These are phyloP conservation scores for Somion occarium DNA, from an alignment of 1,284 basidiomycete species.

Conservation along the genomic window DNA sequence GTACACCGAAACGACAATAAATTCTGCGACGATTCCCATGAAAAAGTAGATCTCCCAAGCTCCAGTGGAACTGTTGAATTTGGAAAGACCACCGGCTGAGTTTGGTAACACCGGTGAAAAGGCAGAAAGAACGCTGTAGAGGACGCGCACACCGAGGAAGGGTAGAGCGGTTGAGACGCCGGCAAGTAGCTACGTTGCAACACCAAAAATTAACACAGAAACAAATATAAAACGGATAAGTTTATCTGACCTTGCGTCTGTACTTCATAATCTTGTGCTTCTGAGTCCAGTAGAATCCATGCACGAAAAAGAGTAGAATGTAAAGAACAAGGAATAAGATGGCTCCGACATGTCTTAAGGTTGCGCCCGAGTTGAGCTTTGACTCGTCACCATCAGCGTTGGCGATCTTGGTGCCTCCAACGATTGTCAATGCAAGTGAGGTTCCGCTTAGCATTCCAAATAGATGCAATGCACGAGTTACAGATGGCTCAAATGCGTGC, in stretches of 20 bases:
- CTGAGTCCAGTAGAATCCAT: slow-evolving; percentile 45
- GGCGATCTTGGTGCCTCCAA: slow-evolving; percentile 32
- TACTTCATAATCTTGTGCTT: slow-evolving; percentile 42
- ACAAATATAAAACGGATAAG: not conserved
- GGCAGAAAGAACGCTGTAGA: slow-evolving; percentile 48
- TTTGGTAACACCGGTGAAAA: slow-evolving; percentile 25
- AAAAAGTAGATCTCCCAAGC: slow-evolving; percentile 50
- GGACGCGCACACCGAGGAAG: slow-evolving; percentile 51
- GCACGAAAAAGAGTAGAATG: slow-evolving; percentile 36
- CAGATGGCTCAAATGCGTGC: slow-evolving; percentile 13
- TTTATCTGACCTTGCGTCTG: slow-evolving; percentile 39
- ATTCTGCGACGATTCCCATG: slow-evolving; percentile 57
- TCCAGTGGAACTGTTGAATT: slow-evolving; percentile 50
- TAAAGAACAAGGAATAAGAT: slow-evolving; percentile 47
- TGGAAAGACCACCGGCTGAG: slow-evolving; percentile 27
- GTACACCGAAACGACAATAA: slow-evolving; percentile 43
- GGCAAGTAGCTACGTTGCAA: slow-evolving; percentile 46
- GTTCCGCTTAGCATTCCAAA: slow-evolving; percentile 37
- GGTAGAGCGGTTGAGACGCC: slow-evolving; percentile 51
- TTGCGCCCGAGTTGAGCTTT: slow-evolving; percentile 17
- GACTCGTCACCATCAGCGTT: slow-evolving; percentile 1
- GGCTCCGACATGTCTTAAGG: slow-evolving; percentile 44
- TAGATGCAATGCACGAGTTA: slow-evolving; percentile 29
- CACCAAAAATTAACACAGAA: no score
- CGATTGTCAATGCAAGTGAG: slow-evolving; percentile 46